A percentile compares a stretch with the other conserved stretches of the same genome.
Evolutionary conservation across 768 basidiomycete genomes (phyloP).

Genomic region (Collybiopsis luxurians): DNA sequence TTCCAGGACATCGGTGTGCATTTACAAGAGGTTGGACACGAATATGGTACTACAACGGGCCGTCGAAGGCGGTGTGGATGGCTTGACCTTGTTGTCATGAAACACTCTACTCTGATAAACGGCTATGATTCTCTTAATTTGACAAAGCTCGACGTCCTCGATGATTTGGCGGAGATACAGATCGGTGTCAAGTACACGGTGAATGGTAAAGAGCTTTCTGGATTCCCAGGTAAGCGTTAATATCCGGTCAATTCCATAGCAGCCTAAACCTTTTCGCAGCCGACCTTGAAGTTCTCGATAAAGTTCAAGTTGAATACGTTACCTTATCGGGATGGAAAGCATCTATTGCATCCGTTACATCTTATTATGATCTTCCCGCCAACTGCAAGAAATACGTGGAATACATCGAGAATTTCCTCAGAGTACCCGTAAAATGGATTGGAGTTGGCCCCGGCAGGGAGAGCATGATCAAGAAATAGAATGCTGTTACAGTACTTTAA

Average conservation of each 20-base stretch:
- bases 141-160: conserved; percentile 94
- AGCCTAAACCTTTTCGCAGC: conserved; percentile 41
- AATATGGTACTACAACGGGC: conserved; percentile 92
- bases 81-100: conserved; percentile 95
- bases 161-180: conserved; percentile 82
- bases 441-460: conserved; percentile 89
- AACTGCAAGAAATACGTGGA: conserved; percentile 84
- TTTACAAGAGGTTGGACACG: conserved; percentile 90
- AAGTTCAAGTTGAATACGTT: conserved; percentile 82
- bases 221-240: conserved; percentile 77
- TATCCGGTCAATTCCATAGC: background rate
- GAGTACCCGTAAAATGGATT: conserved; percentile 84
- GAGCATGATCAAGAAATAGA: conserved; percentile 53
- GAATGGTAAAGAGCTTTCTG: conserved; percentile 72
- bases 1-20: conserved; percentile 75
- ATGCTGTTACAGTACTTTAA: background rate
- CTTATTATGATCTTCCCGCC: conserved; percentile 75
- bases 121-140: conserved; percentile 93
- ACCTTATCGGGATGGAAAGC: conserved; percentile 91
- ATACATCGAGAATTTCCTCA: conserved; percentile 78
- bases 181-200: conserved; percentile 78
- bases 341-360: conserved; percentile 60
- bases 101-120: conserved; percentile 90
- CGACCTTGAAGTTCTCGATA: conserved; percentile 76
- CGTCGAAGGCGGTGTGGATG: conserved; percentile 92